Conservation (phyloP, 2,329 filamentous ascomycete genomes). For the Trichoderma sp. region DNA sequence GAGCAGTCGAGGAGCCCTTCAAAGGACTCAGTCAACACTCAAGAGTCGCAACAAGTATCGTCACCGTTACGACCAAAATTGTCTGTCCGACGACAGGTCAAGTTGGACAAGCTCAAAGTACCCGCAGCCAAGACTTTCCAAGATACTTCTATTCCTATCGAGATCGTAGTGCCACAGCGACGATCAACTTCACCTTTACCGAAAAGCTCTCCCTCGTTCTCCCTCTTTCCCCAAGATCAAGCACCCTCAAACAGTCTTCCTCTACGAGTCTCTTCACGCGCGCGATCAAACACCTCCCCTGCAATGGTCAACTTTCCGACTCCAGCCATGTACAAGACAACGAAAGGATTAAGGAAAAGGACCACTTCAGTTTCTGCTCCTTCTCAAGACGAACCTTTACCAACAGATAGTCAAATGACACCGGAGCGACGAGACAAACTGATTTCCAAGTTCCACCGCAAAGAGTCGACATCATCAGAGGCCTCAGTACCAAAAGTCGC, state of each 20-base stretch:
- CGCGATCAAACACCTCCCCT: slow-evolving; percentile 61
- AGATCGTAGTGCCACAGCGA: slow-evolving; percentile 39
- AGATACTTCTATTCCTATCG: slow-evolving; percentile 42
- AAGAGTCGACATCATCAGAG: slow-evolving; percentile 11
- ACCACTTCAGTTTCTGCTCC: slow-evolving; percentile 26
- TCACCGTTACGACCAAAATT: slow-evolving; percentile 37
- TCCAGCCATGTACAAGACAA: slow-evolving; percentile 3
- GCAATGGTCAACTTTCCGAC: slow-evolving; percentile 38
- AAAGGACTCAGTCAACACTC: slow-evolving; percentile 21
- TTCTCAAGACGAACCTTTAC: background rate
- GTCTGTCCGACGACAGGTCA: slow-evolving; percentile 62
- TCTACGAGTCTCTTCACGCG: slow-evolving; percentile 45
- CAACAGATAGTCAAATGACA: background rate
- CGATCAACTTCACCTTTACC: slow-evolving; percentile 56
- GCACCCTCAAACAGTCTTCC: slow-evolving; percentile 34
- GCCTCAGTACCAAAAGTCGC: background rate
- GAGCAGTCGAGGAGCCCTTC: background rate
- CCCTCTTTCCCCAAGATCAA: slow-evolving; percentile 48
- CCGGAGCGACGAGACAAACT: slow-evolving; percentile 25
- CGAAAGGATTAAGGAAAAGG: background rate
- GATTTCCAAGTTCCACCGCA: slow-evolving; percentile 32
- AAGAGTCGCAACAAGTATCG: background rate
- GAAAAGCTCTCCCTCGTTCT: slow-evolving; percentile 48
- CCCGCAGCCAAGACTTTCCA: slow-evolving; percentile 31
- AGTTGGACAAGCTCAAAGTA: slow-evolving; percentile 59